Evolutionary conservation across 2,329 filamentous ascomycete genomes (phyloP).

Genomic region (Knufia fluminis): DNA sequence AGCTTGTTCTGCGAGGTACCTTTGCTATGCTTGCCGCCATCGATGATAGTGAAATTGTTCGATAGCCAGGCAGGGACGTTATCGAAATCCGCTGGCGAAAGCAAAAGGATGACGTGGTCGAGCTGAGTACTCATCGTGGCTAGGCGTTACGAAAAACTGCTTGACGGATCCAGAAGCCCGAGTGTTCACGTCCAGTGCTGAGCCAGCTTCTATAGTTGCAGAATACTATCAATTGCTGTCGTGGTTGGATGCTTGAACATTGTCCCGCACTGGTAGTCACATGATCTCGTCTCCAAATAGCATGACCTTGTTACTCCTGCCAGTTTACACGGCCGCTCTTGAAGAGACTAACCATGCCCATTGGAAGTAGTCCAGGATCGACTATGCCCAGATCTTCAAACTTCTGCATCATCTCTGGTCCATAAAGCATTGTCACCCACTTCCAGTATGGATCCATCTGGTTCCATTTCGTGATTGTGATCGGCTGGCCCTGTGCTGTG

Average conservation of each 20-base stretch:
- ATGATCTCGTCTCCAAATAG: background rate
- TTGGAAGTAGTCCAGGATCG: slow-evolving; percentile 32
- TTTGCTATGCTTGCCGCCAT: slow-evolving; percentile 22
- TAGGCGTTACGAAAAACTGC: background rate
- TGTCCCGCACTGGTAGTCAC: background rate
- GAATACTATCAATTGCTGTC: background rate
- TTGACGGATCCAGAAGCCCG: too few relatives aligned
- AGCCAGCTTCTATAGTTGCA: too few relatives aligned
- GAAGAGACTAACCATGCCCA: slow-evolving; percentile 36
- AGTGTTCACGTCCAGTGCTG: too few relatives aligned
- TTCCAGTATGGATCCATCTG: slow-evolving; percentile 36
- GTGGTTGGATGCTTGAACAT: too few relatives aligned
- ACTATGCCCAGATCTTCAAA: slow-evolving; percentile 35
- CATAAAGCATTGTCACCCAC: slow-evolving; percentile 35
- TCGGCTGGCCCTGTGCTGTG: slow-evolving; percentile 10
- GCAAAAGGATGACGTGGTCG: slow-evolving; percentile 23
- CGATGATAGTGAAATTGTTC: slow-evolving; percentile 22
- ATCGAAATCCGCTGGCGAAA: slow-evolving; percentile 20
- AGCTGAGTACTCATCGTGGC: background rate
- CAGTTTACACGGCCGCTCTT: slow-evolving; percentile 34
- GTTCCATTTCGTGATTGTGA: slow-evolving; percentile 22
- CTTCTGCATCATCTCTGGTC: slow-evolving; percentile 31
- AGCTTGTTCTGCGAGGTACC: slow-evolving; percentile 23
- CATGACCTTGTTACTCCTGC: slow-evolving; percentile 27
- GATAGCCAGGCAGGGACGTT: slow-evolving; percentile 21